phyloP scores from a whole-genome alignment of 176 grass and related monocot species.

The Saccharum spontaneum region DNA sequence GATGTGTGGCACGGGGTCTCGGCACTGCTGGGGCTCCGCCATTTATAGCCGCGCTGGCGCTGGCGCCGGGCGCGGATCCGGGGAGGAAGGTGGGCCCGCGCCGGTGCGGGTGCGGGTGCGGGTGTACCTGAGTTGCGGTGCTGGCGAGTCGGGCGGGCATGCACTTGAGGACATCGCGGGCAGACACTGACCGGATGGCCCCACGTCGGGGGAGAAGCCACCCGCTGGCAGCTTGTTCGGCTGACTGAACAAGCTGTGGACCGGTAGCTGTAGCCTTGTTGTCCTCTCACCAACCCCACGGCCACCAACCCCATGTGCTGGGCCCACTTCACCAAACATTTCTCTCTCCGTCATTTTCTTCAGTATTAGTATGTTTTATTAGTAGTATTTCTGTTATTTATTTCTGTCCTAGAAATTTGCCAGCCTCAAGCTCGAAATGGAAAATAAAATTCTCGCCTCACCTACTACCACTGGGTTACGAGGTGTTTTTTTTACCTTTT shows the following conservation, averaged over 20 bases:
- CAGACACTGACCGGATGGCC: rapidly evolving
- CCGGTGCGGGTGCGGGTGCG: neutral
- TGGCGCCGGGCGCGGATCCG: neutral
- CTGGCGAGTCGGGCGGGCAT: neutral
- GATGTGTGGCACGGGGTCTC: slow-evolving; percentile 16
- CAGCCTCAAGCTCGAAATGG: neutral
- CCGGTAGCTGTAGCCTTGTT: neutral
- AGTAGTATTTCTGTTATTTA: neutral
- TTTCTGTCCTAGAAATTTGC: neutral
- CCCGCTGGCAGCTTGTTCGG: too few species aligned
- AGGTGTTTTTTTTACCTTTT: neutral
- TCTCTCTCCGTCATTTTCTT: neutral
- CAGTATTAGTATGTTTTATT: neutral
- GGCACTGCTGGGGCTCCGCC: neutral
- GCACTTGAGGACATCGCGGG: neutral
- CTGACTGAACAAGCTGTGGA: too few species aligned
- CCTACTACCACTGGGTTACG: neutral
- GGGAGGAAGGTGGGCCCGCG: neutral
- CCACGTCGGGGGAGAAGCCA: neutral
- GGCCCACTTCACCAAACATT: slow-evolving; percentile 3
- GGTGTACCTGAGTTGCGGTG: neutral
- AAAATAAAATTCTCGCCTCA: neutral
- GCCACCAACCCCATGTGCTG: neutral
- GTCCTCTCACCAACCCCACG: slow-evolving; percentile 20
- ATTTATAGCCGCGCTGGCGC: slow-evolving; percentile 23